phyloP scores from a whole-genome alignment of 352 stramenopile genomes.

The Phytophthora citrophthora region DNA sequence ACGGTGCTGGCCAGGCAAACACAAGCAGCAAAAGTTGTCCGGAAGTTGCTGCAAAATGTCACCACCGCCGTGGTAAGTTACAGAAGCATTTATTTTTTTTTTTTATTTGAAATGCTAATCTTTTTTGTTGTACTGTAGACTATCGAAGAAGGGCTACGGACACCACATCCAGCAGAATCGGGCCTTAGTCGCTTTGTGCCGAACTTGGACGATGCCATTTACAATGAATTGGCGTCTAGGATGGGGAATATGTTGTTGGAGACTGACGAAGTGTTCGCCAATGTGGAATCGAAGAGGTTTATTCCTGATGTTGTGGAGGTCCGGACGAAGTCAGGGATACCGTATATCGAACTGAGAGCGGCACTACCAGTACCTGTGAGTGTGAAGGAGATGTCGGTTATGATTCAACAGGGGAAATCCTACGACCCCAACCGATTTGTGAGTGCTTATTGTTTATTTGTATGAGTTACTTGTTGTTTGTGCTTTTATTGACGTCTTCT shows the following conservation, averaged over 20 bases:
- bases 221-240: constrained; percentile 8
- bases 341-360: constrained; percentile 16
- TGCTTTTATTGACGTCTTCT: neutral
- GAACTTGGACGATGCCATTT: constrained; percentile 24
- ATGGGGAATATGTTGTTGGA: constrained; percentile 14
- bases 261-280: neutral
- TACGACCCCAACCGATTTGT: constrained; percentile 8
- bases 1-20: constrained; percentile 9
- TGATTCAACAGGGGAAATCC: neutral
- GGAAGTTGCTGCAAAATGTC: constrained; percentile 8
- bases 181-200: constrained; percentile 7
- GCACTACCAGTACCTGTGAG: neutral
- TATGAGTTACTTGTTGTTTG: neutral
- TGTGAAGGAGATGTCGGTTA: constrained; percentile 1
- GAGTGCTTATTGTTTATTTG: neutral
- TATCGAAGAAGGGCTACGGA: constrained; percentile 18
- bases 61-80: constrained; percentile 16
- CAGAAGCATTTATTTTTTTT: neutral
- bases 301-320: constrained; percentile 5
- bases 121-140: constrained; percentile 1
- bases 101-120: neutral
- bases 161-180: neutral
- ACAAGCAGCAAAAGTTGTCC: constrained; percentile 3
- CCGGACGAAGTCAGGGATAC: neutral
- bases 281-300: neutral